A percentile compares a stretch with the other conserved stretches of the same genome.
phyloP scores from a whole-genome alignment of 495 filamentous ascomycete genomes.

The Aspergillus haitiensis region DNA sequence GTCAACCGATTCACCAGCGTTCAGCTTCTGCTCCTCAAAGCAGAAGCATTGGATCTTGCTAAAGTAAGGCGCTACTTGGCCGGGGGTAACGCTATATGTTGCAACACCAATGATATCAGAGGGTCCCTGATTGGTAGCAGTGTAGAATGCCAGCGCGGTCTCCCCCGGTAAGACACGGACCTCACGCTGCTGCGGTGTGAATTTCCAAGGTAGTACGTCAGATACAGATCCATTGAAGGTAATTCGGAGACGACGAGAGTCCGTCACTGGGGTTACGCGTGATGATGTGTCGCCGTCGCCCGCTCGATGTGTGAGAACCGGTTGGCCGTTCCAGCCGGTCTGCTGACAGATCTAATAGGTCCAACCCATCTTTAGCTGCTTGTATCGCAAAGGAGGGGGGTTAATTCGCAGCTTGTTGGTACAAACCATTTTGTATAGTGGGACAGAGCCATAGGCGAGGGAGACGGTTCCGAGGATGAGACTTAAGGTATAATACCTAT shows the following conservation, averaged over 20 bases:
- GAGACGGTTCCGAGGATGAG: conserved; percentile 87
- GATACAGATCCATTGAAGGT: conserved; percentile 96
- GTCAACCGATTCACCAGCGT: conserved; percentile 95
- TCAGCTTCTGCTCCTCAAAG: conserved; percentile 94
- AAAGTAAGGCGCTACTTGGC: conserved; percentile 95
- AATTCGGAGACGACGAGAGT: conserved; percentile 83
- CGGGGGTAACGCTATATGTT: conserved; percentile 95
- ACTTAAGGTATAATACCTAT: conserved; percentile 82
- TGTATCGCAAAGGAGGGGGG: not conserved
- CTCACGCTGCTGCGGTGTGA: conserved; percentile 93
- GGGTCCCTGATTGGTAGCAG: conserved; percentile 84
- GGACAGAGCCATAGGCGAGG: conserved; percentile 92
- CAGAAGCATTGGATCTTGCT: conserved; percentile 99
- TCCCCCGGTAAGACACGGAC: conserved; percentile 93
- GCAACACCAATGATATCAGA: conserved; percentile 97
- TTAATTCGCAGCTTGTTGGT: not conserved
- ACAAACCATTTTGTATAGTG: conserved; percentile 92
- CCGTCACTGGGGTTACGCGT: conserved; percentile 76
- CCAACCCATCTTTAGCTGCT: not conserved
- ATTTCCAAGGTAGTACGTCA: conserved; percentile 95
- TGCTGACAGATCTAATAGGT: conserved; percentile 82
- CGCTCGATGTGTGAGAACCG: conserved; percentile 74
- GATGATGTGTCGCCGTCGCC: conserved; percentile 64
- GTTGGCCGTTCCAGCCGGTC: conserved; percentile 92
- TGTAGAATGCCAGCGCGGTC: conserved; percentile 97